Percentiles rank a stretch among this genome's conserved stretches.
Evolutionary conservation across 1,139 yeast genomes (phyloP).

Genomic region (Arxiozyma telluris): DNA sequence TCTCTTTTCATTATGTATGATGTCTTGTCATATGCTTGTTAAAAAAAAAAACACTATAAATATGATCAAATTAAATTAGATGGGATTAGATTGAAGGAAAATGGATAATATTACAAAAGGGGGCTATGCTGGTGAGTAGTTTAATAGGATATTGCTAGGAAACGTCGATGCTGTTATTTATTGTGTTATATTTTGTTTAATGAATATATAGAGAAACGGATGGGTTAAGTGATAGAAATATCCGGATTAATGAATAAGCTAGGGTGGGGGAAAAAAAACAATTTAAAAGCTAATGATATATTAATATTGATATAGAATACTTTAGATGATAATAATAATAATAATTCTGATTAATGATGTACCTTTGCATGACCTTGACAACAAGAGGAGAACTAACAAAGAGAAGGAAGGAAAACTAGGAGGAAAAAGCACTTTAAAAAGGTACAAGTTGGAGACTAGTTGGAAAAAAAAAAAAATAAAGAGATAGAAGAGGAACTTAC

Average conservation of each 20-base stretch:
- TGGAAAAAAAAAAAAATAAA: no score
- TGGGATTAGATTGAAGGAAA: neutral
- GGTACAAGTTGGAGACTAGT: neutral
- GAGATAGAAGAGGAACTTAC: neutral
- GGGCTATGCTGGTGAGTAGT: neutral
- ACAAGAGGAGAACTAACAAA: no score
- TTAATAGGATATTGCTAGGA: no score
- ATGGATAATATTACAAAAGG: neutral
- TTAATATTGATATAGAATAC: neutral
- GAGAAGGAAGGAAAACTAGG: neutral
- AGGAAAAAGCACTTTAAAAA: no score
- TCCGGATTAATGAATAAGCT: neutral
- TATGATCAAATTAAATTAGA: no score
- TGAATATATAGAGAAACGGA: neutral
- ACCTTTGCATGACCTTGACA: no score
- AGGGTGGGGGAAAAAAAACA: no score
- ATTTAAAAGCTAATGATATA: no score
- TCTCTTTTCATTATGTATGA: constrained; percentile 39
- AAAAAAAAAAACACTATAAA: neutral
- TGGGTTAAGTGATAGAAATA: neutral
- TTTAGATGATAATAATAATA: neutral
- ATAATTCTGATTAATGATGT: neutral
- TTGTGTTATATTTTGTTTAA: no score
- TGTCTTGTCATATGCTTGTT: neutral
- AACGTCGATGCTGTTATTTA: neutral